Evolutionary conservation across 2,329 filamentous ascomycete species (phyloP), one percentile per base, ranked within the genome.

Genomic region (Colletotrichum sp.): DNA sequence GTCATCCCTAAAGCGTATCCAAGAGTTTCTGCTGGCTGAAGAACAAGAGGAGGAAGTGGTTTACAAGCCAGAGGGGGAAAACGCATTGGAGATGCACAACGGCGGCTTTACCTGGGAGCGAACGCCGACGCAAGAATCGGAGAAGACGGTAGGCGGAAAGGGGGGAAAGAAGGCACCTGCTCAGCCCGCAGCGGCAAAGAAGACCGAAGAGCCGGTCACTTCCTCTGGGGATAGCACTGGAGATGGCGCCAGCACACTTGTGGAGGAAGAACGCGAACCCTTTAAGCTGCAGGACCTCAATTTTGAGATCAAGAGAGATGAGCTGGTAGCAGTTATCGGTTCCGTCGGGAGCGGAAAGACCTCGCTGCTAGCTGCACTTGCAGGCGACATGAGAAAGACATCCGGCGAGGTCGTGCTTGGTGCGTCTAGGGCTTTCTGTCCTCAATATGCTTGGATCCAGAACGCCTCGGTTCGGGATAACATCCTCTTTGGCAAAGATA

Each of bases 381-480:
- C 96, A 1, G 96, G 97, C 28, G 96, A 99, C 78, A 99, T 99
- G 96, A 92, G 96, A 60, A 94, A 94, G 83, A 98, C 95, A 0
- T 87, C 86, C 5, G 96, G 96, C 13, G 90, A 94, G 49, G 90
- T 98, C 8, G 90, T 92, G 0, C 90, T 97, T 79, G 95, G 96
- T 55, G 95, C 95, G 0, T 93, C 92, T 5, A 90, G 96, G 77
- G 95, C 96, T 0, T 98, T 98, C 81, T 99, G 97, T 79, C 96
- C 96, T 0, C 96, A 99, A 82, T 98, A 98, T 82, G 95, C 97
- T 0, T 99, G 97, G 97, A 98, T 99, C 65, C 96, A 99, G 82
- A 99, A 99, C 81, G 90, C 95, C 0, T 95, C 94, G 1, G 91
- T 99, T 5, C 93, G 92, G 77, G 92, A 98, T 39, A 99, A 99